A percentile compares a stretch with the other conserved stretches of the same genome.
These are phyloP conservation scores for Blumeriella jaapii DNA, from an alignment of 2,329 filamentous ascomycete genomes.

Conservation along the genomic window DNA sequence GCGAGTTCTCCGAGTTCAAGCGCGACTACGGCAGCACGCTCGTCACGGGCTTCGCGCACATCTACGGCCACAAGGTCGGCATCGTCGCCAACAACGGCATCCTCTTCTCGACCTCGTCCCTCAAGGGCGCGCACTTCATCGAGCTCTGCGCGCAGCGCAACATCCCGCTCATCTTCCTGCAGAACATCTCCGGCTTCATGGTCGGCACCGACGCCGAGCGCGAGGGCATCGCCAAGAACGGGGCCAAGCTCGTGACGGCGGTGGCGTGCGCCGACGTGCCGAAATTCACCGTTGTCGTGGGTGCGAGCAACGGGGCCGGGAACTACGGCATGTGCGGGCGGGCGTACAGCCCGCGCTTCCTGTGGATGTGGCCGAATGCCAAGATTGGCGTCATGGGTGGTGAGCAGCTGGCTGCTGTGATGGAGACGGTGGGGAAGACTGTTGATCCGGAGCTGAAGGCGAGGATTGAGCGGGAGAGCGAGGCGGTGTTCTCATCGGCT, in stretches of 20 bases:
- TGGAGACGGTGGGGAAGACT: slow-evolving; percentile 84
- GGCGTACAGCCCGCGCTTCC: slow-evolving; percentile 79
- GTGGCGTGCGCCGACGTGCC: slow-evolving; percentile 90
- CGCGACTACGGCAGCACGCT: slow-evolving; percentile 79
- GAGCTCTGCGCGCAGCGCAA: slow-evolving; percentile 85
- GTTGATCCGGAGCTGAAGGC: slow-evolving; percentile 70
- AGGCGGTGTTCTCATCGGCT: slow-evolving; percentile 79
- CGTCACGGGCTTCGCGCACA: slow-evolving; percentile 81
- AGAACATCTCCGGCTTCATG: slow-evolving; percentile 99
- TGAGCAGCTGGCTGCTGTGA: slow-evolving; percentile 83
- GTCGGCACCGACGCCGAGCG: slow-evolving; percentile 85
- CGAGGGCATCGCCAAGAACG: slow-evolving; percentile 94
- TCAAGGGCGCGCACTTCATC: slow-evolving; percentile 96
- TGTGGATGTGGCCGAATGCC: slow-evolving; percentile 98
- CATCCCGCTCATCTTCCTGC: slow-evolving; percentile 83
- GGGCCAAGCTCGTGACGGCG: slow-evolving; percentile 90
- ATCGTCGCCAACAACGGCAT: slow-evolving; percentile 96
- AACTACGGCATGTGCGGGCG: slow-evolving; percentile 99
- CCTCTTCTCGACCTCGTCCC: slow-evolving; percentile 74
- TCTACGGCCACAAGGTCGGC: slow-evolving; percentile 82
- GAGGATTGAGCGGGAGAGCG: slow-evolving; percentile 81
- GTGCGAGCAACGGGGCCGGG: slow-evolving; percentile 81
- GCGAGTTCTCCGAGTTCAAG: slow-evolving; percentile 89
- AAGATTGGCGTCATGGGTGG: slow-evolving; percentile 92
- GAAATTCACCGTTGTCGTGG: slow-evolving; percentile 95